Conservation (phyloP, 1,139 yeast species). For the Blastobotrys persicus region DNA sequence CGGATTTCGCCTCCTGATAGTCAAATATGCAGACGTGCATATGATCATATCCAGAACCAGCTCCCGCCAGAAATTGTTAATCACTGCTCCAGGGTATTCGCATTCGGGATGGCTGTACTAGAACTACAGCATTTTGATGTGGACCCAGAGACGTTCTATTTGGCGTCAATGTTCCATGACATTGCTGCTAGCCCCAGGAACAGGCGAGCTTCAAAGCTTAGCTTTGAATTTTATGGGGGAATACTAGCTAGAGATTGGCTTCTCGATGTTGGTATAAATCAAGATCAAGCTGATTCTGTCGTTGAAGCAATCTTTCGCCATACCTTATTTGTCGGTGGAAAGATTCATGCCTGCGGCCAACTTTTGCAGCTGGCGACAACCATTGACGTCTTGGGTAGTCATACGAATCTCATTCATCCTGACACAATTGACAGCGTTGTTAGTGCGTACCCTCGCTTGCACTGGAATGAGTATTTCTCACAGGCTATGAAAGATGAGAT, state of each 20-base stretch:
- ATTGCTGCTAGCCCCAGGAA: constrained; percentile 26
- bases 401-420: constrained; percentile 19
- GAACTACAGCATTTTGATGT: constrained; percentile 2
- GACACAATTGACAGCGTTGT: constrained; percentile 23
- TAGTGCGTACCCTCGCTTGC: constrained; percentile 20
- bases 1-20: not conserved
- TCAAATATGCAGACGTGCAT: not conserved
- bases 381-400: constrained; percentile 24
- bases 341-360: constrained; percentile 22
- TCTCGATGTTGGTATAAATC: constrained; percentile 15
- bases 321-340: constrained; percentile 23
- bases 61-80: constrained; percentile 3
- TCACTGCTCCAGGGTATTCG: constrained; percentile 1
- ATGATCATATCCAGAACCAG: constrained; percentile 4
- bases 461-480: constrained; percentile 26
- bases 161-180: constrained; percentile 23
- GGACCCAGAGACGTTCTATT: constrained; percentile 3
- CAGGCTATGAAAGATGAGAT: constrained; percentile 22
- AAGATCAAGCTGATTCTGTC: constrained; percentile 27
- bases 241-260: constrained; percentile 23
- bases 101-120: constrained; percentile 5
- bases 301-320: constrained; percentile 25
- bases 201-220: constrained; percentile 24
- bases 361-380: constrained; percentile 26
- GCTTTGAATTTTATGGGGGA: constrained; percentile 28